Percentiles rank a stretch among this genome's conserved stretches.
Conservation (phyloP, 495 filamentous ascomycete species). For the Penicillium pancosmium region DNA sequence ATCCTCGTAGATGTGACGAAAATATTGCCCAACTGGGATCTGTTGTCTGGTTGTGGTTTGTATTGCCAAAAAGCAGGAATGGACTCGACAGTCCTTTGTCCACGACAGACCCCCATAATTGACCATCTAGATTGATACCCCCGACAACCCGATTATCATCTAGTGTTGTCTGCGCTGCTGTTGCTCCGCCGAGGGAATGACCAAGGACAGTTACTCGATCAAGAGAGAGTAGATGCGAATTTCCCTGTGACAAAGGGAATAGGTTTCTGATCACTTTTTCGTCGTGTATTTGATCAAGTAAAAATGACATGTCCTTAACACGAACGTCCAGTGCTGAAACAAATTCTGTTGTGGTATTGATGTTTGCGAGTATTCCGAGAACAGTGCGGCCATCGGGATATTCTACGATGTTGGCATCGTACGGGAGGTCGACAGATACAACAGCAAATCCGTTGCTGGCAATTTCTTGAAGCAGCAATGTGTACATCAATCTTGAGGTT, state of each 20-base stretch:
- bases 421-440: constrained; percentile 51
- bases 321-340: constrained; percentile 25
- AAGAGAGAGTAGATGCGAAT: constrained; percentile 19
- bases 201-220: constrained; percentile 45
- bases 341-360: constrained; percentile 7
- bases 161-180: constrained; percentile 43
- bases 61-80: constrained; percentile 34
- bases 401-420: constrained; percentile 50
- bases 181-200: constrained; percentile 59
- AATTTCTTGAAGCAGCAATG: constrained; percentile 39
- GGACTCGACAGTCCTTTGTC: constrained; percentile 26
- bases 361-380: constrained; percentile 17
- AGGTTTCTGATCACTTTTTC: constrained; percentile 8
- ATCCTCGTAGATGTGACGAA: constrained; percentile 28
- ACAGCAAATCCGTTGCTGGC: constrained; percentile 53
- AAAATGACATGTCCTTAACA: constrained; percentile 37
- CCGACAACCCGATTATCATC: constrained; percentile 44
- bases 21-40: constrained; percentile 30
- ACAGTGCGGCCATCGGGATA: constrained; percentile 47
- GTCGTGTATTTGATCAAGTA: constrained; percentile 35
- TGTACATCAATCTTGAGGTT: constrained; percentile 41
- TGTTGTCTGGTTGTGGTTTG: constrained; percentile 19
- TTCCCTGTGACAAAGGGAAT: constrained; percentile 13
- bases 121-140: constrained; percentile 53
- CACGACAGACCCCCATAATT: constrained; percentile 34